Base-by-base conservation (phyloP, 2,329 filamentous ascomycete species). In the Colletotrichum sp. region DNA sequence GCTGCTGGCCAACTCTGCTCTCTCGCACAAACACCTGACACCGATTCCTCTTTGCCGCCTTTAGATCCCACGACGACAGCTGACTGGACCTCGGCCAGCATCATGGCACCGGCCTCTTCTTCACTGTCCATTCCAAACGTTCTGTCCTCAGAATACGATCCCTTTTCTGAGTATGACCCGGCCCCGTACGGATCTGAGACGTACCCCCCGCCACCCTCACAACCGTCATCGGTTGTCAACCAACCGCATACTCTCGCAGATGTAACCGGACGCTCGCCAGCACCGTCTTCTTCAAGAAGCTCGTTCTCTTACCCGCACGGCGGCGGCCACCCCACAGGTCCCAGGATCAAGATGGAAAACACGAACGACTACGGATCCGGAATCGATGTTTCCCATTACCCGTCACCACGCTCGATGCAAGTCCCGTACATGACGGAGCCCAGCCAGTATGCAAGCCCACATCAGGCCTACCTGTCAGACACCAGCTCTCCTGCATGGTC, bases 101-200 rank as follows among this genome's bases (percentile, higher is more conserved):
- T 85, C 57, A 82, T 89, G 74, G 85, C 87, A 30, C 81, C 86
- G 30, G 79, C 83, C 24, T 83, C 86, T 52, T 85, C 85, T 3
- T 84, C 86, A 5, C 81, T 87, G 61, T 82, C 84, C 71, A 84
- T 87, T 76, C 85, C 88, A 69, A 88, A 85, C 78, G 84, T 89
- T 34, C 81, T 90, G 72, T 84, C 88, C 39, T 81, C 86, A 43
- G 89, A 90, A 61, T 92, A 91, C 80, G 87, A 89, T 78, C 81
- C 86, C 34, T 92, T 90, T 79, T 84, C 85, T 76, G 83, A 84
- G 72, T 91, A 90, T 79, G 85, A 87, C 43, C 79, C 84, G 71
- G 77, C 83, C 24, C 77, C 87, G 4, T 91, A 90, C 78, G 84
- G 82, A 75, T 86, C 88, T 79, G 87, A 89, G 75, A 79, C 87